Conservation (phyloP, 2,329 filamentous ascomycete genomes). For the Ploettnerulaceae sp. region DNA sequence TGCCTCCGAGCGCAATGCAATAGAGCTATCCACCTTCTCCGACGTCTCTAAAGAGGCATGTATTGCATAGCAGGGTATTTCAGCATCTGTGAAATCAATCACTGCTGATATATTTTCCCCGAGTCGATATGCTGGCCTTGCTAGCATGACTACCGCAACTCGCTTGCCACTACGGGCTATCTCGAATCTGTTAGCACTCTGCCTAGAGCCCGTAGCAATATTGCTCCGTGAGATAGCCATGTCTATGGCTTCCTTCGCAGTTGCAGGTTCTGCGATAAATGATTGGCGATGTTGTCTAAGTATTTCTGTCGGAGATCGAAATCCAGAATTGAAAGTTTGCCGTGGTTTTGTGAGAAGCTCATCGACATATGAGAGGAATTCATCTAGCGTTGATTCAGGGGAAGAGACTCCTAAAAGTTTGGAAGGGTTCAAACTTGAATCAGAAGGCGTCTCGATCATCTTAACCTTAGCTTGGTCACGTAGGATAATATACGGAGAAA, state of each 20-base stretch:
- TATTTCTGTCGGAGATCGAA: slow-evolving; percentile 67
- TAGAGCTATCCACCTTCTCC: slow-evolving; percentile 72
- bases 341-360: slow-evolving; percentile 60
- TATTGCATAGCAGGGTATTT: slow-evolving; percentile 80
- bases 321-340: slow-evolving; percentile 49
- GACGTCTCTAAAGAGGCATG: slow-evolving; percentile 80
- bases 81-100: slow-evolving; percentile 74
- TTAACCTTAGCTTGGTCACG: slow-evolving; percentile 63
- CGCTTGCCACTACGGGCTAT: slow-evolving; percentile 87
- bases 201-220: slow-evolving; percentile 58
- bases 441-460: slow-evolving; percentile 23
- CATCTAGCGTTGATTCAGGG: slow-evolving; percentile 44
- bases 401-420: slow-evolving; percentile 28
- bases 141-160: slow-evolving; percentile 87
- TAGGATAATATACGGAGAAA: slow-evolving; percentile 87
- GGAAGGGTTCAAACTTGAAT: slow-evolving; percentile 6
- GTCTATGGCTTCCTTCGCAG: slow-evolving; percentile 82
- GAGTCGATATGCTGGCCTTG: slow-evolving; percentile 80
- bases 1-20: slow-evolving; percentile 79
- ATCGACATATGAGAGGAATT: slow-evolving; percentile 74
- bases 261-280: slow-evolving; percentile 50
- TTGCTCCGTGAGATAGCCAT: slow-evolving; percentile 84
- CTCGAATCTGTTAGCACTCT: slow-evolving; percentile 89
- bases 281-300: slow-evolving; percentile 52
- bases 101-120: slow-evolving; percentile 82